phyloP scores from a whole-genome alignment of 2,329 filamentous ascomycete genomes.

The Lachnellula suecica region DNA sequence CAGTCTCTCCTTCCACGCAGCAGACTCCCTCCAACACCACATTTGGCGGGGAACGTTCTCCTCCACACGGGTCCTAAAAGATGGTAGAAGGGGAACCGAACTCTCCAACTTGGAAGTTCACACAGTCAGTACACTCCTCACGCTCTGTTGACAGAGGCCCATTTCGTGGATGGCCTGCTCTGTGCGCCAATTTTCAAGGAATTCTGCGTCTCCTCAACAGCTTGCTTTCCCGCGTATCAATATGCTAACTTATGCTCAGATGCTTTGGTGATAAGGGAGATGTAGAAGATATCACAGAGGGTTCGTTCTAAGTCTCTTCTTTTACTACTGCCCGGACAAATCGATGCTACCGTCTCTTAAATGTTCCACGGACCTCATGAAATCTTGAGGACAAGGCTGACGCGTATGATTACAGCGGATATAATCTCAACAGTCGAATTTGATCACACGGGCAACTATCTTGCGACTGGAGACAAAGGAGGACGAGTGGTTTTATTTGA shows the following conservation, averaged over 20 bases:
- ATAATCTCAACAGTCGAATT: conserved; percentile 92
- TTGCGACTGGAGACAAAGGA: conserved; percentile 88
- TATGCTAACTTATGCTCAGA: conserved; percentile 49
- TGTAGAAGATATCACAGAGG: conserved; percentile 63
- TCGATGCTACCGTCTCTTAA: background rate
- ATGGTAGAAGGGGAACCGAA: conserved; percentile 96
- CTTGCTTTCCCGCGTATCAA: background rate
- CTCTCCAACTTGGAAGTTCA: conserved; percentile 99
- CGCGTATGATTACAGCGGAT: conserved; percentile 57
- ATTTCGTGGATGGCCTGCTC: background rate
- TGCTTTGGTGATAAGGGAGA: conserved; percentile 99
- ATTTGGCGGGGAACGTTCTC: conserved; percentile 29
- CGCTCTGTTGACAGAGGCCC: background rate
- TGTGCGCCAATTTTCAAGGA: background rate
- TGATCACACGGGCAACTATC: conserved; percentile 85
- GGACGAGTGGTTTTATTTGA: conserved; percentile 84
- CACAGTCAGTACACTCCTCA: conserved; percentile 60
- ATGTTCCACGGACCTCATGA: background rate
- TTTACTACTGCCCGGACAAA: background rate
- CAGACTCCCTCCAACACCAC: conserved; percentile 6
- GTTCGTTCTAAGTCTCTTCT: conserved; percentile 20
- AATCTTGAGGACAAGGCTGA: conserved; percentile 1
- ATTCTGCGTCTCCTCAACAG: background rate
- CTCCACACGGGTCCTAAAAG: conserved; percentile 48
- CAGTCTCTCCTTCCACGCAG: conserved; percentile 9